Percentiles rank a stretch among this genome's conserved stretches.
Conservation (phyloP, 2,329 filamentous ascomycete species). For the Apiospora kogelbergensis region DNA sequence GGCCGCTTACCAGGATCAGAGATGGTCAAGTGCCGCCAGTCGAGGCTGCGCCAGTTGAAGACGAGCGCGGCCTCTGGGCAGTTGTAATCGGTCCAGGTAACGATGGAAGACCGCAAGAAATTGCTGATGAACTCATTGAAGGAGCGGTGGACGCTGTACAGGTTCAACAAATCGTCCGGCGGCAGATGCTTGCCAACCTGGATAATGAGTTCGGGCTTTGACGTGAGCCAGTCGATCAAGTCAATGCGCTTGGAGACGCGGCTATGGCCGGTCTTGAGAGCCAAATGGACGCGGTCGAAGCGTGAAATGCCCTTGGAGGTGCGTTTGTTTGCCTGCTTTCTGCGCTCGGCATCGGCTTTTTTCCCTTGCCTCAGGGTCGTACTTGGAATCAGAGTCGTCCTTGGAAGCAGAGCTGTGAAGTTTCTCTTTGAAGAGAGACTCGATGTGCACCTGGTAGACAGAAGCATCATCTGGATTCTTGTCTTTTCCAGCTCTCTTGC, state of each 20-base stretch:
- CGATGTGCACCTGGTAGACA: neutral
- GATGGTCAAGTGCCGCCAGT: conserved; percentile 21
- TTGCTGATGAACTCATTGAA: conserved; percentile 54
- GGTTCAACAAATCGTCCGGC: conserved; percentile 46
- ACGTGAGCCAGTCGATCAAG: neutral
- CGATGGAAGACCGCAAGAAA: conserved; percentile 33
- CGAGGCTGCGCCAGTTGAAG: conserved; percentile 5
- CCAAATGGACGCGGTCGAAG: neutral
- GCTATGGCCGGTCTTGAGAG: neutral
- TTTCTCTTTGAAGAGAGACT: neutral
- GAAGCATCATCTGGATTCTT: neutral
- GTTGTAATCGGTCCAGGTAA: conserved; percentile 6
- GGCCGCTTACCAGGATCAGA: conserved; percentile 16
- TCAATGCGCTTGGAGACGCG: neutral
- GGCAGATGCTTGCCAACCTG: conserved; percentile 41
- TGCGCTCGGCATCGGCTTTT: neutral
- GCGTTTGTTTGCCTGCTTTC: neutral
- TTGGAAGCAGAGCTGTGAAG: neutral
- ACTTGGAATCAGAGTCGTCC: neutral
- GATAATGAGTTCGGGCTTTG: conserved; percentile 36
- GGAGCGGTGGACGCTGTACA: conserved; percentile 55
- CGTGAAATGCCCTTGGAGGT: neutral
- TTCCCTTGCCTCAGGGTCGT: neutral
- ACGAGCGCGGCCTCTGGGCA: conserved; percentile 10
- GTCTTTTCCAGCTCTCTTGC: neutral